Evolutionary conservation across 1,284 basidiomycete species (phyloP), one percentile per base, ranked within the genome.

Genomic region (Ceratobasidium sp.): DNA sequence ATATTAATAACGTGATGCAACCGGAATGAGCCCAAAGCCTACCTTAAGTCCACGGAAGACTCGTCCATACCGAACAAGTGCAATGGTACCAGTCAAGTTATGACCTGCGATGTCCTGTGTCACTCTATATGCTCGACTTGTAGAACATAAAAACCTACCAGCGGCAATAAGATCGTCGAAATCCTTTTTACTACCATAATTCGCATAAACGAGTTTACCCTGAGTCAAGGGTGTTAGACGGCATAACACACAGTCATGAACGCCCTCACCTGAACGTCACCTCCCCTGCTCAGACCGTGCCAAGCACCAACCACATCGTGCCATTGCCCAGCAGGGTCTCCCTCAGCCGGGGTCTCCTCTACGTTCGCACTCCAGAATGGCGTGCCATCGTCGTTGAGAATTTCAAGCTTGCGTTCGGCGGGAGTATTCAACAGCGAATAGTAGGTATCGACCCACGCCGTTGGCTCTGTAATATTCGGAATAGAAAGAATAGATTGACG

Each of bases 11-110:
- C 14, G 41, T 22, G 4, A 11, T 34, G 13, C 46, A 37, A 34
- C 51, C 54, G 41, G 59, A 41, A 22, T 9, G n/a, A 16, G n/a
- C 4, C 11, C 64, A 13, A 51, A 63, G 75, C 79, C 31, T 65
- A 90, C 91, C 84, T 92, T 92, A 31, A 98, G 85, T 16, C 96
- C 97, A 77, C 96, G 90, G 85, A 94, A 94, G 74, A 88, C 81
- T 27, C 81, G 81, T 14, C 95, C 96, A 80, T 98, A 98, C 71
- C 94, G 91, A 68, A 88, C 88, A 14, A 98, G 84, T n/a, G 91
- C 91, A 74, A 98, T 90, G 79, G 92, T 93, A 72, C 90, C 94
- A 0, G 86, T 90, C 73, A 97, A 84, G 79, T 95, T 86, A 59
- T 90, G 85, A 6, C 94, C 94, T 79, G 84, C 80, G 24, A n/a